These are phyloP conservation scores for Plasmodium knowlesi DNA, from an alignment of 169 alveolate species.

Conservation along the genomic window DNA sequence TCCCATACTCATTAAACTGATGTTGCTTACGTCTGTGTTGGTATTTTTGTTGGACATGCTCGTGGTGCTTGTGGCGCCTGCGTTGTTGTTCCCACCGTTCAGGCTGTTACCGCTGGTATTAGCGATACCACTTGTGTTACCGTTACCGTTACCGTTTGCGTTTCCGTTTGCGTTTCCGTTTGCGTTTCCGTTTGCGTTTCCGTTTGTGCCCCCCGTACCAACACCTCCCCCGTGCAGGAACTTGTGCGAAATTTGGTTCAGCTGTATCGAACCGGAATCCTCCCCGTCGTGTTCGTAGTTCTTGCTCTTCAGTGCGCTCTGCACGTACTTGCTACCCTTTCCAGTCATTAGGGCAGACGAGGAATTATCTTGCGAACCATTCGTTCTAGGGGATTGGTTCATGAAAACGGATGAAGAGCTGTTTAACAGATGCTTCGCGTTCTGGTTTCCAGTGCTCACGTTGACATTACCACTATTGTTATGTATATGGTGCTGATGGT, in stretches of 20 bases:
- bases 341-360: slow-evolving; percentile 11
- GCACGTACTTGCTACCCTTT: slow-evolving; percentile 29
- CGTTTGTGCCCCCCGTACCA: background rate
- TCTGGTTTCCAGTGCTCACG: background rate
- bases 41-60: slow-evolving; percentile 38
- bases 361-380: slow-evolving; percentile 6
- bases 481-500: background rate
- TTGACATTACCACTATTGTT: background rate
- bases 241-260: slow-evolving; percentile 60
- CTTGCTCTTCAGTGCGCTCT: slow-evolving; percentile 35
- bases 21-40: slow-evolving; percentile 40
- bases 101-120: background rate
- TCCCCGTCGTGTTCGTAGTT: slow-evolving; percentile 58
- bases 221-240: slow-evolving; percentile 10
- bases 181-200: background rate
- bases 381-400: slow-evolving; percentile 7
- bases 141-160: background rate
- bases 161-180: background rate
- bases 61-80: slow-evolving; percentile 8
- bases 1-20: slow-evolving; percentile 23
- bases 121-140: background rate
- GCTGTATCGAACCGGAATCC: slow-evolving; percentile 40
- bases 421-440: slow-evolving; percentile 11
- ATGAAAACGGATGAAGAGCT: slow-evolving; percentile 16
- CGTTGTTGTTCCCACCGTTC: background rate